Evolutionary conservation across 1,139 yeast species (phyloP), one percentile per base, ranked within the genome.

Genomic region (Geotrichum cucujoidarum): DNA sequence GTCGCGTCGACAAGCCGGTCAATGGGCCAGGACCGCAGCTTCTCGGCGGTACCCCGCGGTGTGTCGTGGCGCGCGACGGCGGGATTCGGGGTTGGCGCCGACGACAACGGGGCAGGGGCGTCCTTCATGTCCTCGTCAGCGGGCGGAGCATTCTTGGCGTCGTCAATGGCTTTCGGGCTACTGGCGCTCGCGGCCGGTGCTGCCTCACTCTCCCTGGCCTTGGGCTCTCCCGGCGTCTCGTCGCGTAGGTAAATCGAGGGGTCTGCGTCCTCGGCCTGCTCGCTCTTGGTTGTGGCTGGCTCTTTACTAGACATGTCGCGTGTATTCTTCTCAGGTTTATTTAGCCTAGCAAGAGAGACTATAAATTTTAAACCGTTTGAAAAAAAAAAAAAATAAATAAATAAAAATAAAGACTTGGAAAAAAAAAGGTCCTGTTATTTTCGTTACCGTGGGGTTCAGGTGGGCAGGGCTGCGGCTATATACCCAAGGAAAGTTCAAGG

Each of bases 1-100:
- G 29, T 24, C 14, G 17, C 24, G 21, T 27, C 43, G 36, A 49
- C 43, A 21, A 22, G 36, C 18, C 34, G 38, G 27, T 49, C 52
- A 11, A 49, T 49, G 14, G 52, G 52, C 52, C 52, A 47, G 4
- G 36, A 40, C 32, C 40, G 31, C 4, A 25, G 16, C 3, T 6
- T 18, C 8, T 20, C 13, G 13, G 17, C 33, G 33, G 8, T 30
- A 6, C 17, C 17, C 5, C 5, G 33, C 17, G 33, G 5, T 5
- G 5, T 30, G 5, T 30, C 33, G 33, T 13, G 13, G 6, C 5
- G 33, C 13, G 33, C n/a, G 8, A 20, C 14, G 6, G 4, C 37
- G 4, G 22, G 20, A n/a, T n/a, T n/a, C n/a, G n/a, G n/a, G n/a
- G n/a, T n/a, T n/a, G n/a, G n/a, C n/a, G n/a, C n/a, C n/a, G n/a